Evolutionary conservation across 2,329 filamentous ascomycete genomes (phyloP).

Genomic region (Cadophora gregata): DNA sequence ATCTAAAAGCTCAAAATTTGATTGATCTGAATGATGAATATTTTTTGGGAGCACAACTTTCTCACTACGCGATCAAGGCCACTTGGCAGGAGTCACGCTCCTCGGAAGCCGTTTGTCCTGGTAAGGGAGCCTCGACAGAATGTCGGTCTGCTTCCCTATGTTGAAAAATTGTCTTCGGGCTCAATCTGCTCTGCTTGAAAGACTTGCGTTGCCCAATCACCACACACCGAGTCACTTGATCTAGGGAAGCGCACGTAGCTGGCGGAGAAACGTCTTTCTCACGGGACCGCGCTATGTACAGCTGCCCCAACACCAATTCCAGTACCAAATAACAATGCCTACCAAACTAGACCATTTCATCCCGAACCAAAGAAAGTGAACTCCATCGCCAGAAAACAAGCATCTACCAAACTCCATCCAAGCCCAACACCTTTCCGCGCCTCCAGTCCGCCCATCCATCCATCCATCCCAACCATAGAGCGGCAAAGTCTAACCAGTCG

Average conservation of each 20-base stretch:
- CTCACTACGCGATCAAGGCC: too few relatives aligned
- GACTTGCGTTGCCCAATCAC: too few relatives aligned
- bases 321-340: not conserved
- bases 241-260: not conserved
- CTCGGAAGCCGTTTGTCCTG: too few relatives aligned
- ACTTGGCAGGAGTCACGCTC: too few relatives aligned
- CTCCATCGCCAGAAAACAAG: not conserved
- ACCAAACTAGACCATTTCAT: not conserved
- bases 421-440: not conserved
- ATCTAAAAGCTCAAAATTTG: too few relatives aligned
- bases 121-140: too few relatives aligned
- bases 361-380: constrained; percentile 1
- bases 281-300: constrained; percentile 1
- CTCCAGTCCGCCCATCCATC: not conserved
- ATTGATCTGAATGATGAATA: too few relatives aligned
- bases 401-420: not conserved
- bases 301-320: not conserved
- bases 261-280: not conserved
- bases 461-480: not conserved
- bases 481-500: not conserved
- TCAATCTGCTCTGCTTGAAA: too few relatives aligned
- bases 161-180: too few relatives aligned
- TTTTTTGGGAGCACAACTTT: too few relatives aligned
- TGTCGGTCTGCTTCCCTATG: too few relatives aligned
- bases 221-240: too few relatives aligned